Percentiles rank a stretch among this genome's conserved stretches.
phyloP scores from a whole-genome alignment of 768 basidiomycete genomes.

The Podaxis carcinomalis region DNA sequence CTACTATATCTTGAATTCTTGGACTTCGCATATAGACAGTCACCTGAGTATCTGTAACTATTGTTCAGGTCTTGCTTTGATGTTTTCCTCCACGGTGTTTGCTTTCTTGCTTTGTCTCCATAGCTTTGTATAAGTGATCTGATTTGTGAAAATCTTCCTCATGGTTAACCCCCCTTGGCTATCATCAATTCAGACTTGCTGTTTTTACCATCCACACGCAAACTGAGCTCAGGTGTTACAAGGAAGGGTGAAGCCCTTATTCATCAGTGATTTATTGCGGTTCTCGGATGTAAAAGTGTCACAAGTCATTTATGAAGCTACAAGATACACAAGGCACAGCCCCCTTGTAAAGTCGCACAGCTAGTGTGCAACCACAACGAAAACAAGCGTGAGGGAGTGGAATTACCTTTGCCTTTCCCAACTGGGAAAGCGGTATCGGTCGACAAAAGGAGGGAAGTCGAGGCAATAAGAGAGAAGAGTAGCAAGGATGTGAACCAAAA shows the following conservation, averaged over 20 bases:
- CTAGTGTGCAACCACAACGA: neutral
- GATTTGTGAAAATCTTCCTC: neutral
- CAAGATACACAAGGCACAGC: constrained; percentile 10
- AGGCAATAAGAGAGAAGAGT: constrained; percentile 9
- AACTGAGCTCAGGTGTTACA: neutral
- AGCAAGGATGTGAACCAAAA: constrained; percentile 7
- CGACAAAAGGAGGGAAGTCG: constrained; percentile 10
- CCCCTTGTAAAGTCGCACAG: constrained; percentile 7
- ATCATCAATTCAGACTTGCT: neutral
- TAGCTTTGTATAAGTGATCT: neutral
- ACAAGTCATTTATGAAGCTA: neutral
- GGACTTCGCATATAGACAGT: neutral
- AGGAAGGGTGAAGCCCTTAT: neutral
- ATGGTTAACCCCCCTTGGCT: neutral
- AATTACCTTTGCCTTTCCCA: neutral
- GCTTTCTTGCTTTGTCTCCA: neutral
- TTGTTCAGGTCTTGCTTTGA: neutral
- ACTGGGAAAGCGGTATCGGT: constrained; percentile 9
- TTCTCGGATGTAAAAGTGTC: constrained; percentile 7
- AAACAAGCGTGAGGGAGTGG: neutral
- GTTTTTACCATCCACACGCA: neutral
- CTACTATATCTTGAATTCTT: neutral
- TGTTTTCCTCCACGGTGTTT: neutral
- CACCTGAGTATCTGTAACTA: neutral
- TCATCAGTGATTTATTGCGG: neutral